Conservation (phyloP, 345 rosid genomes). For the Linum lewisii region DNA sequence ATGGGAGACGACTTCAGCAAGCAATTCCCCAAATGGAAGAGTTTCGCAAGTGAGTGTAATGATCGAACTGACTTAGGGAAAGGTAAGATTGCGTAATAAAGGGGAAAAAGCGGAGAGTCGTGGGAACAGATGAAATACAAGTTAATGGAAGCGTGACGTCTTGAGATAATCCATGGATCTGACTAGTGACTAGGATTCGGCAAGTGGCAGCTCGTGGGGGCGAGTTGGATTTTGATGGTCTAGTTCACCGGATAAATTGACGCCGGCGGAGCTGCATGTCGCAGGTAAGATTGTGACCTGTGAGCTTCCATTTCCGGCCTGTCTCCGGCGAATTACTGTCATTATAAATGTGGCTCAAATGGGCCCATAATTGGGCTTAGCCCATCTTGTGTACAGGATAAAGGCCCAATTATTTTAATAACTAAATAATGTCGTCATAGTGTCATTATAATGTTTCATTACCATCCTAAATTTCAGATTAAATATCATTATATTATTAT, state of each 20-base stretch:
- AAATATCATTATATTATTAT: too few species aligned
- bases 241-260: not conserved
- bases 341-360: too few species aligned
- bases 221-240: not conserved
- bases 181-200: not conserved
- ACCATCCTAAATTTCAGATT: too few species aligned
- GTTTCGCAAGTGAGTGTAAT: not conserved
- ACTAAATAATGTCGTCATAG: too few species aligned
- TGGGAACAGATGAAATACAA: not conserved
- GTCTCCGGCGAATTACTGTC: not conserved
- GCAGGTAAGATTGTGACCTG: not conserved
- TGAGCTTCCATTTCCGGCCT: not conserved
- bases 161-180: not conserved
- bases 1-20: too few species aligned
- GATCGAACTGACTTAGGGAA: not conserved
- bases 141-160: not conserved
- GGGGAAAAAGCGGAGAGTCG: not conserved
- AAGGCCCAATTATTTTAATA: too few species aligned
- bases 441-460: too few species aligned
- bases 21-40: not conserved
- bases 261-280: not conserved
- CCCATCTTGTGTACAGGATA: too few species aligned
- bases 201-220: not conserved
- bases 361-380: too few species aligned
- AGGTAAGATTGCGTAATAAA: not conserved